Base-by-base conservation (phyloP, 208 protist genomes). In the Endotrypanum monterogeii region DNA sequence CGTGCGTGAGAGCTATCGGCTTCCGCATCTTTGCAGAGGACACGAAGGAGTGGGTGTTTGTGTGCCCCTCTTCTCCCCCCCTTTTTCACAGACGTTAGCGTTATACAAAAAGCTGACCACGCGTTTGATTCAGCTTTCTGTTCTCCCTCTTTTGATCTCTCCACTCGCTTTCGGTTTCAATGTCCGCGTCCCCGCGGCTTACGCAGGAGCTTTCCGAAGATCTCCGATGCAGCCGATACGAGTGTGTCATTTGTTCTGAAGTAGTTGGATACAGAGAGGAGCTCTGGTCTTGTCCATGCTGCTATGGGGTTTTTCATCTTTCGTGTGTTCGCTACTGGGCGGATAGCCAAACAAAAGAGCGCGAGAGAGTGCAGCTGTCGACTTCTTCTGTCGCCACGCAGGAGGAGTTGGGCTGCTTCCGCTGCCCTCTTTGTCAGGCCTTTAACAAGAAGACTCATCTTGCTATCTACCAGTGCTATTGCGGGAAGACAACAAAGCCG, bases 301-400 rank as follows among this genome's bases (percentile, higher is more conserved):
- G 92, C 79, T 92, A 89, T 73, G 84, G 83, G 28, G 82, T 96
- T 39, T 82, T 95, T 11, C 92, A 96, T 76, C 78, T 96, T 39
- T 57, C 63, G 11, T 96, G 92, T 76, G 83, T 95, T 55, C 41
- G 66, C 25, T 80, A 67, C 50, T 96, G 92, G 90, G 84, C 79
- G 14, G 71, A 77, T 46, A 83, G 74, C 56, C 80, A 90, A 67
- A 48, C 48, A 7, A 82, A 91, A 67, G 82, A 88, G 74, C 84
- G 85, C 2, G 83, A 88, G 63, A 79, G 75, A 62, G 74, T 83
- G 60, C 75, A 79, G 37, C 63, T 69, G 39, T 69, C 52, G 18
- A 82, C 76, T 25, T 80, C 74, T 14, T 70, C 71, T 9, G 67
- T 76, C 16, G 76, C 71, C 18, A 51, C 20, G n/a, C 37, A 25